phyloP scores from a whole-genome alignment of 176 grass and related monocot species.

The Raddia guianensis region DNA sequence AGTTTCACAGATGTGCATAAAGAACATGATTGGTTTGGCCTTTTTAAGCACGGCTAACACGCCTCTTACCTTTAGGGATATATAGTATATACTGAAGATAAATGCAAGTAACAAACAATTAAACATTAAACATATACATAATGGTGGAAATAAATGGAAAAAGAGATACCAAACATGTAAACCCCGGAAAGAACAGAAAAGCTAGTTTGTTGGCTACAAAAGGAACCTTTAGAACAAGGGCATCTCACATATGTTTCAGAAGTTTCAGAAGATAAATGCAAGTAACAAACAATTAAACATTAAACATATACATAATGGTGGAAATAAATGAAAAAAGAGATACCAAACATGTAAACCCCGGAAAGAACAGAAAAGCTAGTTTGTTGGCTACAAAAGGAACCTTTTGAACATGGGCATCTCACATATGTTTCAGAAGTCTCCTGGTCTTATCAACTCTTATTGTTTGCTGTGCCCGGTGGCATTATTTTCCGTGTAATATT shows the following conservation, averaged over 20 bases:
- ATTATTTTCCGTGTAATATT: neutral
- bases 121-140: neutral
- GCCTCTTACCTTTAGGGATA: slow-evolving; percentile 1
- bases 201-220: neutral
- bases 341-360: neutral
- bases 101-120: neutral
- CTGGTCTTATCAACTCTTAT: neutral
- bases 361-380: neutral
- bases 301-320: neutral
- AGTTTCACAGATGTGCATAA: neutral
- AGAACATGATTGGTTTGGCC: neutral
- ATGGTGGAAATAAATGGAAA: neutral
- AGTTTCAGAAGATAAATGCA: too few relatives aligned
- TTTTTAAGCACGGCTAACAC: neutral
- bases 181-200: neutral
- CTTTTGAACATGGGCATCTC: neutral
- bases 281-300: too few relatives aligned
- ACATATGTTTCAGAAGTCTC: neutral
- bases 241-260: neutral
- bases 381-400: neutral
- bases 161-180: neutral
- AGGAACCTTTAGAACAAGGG: neutral
- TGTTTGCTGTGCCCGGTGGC: neutral
- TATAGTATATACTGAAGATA: neutral
- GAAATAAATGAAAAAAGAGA: slow-evolving; percentile 10